Conservation (phyloP, 2,329 filamentous ascomycete species). For the Coniochaeta ligniaria region DNA sequence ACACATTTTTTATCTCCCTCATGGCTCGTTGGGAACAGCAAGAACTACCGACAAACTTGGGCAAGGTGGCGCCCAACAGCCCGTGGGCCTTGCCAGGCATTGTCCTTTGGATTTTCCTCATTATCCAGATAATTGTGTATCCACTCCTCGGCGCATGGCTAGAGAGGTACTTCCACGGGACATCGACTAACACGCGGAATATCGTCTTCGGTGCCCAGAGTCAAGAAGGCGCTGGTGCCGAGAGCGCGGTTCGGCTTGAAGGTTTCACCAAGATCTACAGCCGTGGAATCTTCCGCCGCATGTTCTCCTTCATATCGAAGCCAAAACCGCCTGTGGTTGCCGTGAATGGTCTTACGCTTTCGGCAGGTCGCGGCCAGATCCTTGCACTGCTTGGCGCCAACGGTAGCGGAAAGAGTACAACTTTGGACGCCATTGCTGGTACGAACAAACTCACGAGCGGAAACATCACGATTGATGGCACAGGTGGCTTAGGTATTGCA, state of each 20-base stretch:
- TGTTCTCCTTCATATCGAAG: constrained; percentile 38
- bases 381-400: constrained; percentile 83
- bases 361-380: constrained; percentile 71
- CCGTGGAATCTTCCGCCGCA: constrained; percentile 53
- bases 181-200: constrained; percentile 54
- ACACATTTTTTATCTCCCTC: constrained; percentile 70
- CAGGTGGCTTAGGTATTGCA: constrained; percentile 75
- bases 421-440: constrained; percentile 80
- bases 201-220: constrained; percentile 29
- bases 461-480: constrained; percentile 68
- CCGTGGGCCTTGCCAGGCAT: constrained; percentile 67
- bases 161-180: constrained; percentile 70
- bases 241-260: constrained; percentile 60
- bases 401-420: constrained; percentile 85
- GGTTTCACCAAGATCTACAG: constrained; percentile 73
- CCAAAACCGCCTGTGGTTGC: constrained; percentile 66
- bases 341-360: constrained; percentile 65
- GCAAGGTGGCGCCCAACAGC: constrained; percentile 53
- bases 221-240: constrained; percentile 18
- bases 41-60: constrained; percentile 52
- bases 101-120: constrained; percentile 68
- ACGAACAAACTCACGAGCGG: constrained; percentile 71
- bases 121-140: constrained; percentile 72
- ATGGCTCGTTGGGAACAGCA: constrained; percentile 70
- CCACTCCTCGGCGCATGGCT: constrained; percentile 68